Base-by-base conservation (phyloP, 371 early-diverging fungal genomes). In the Haplosporangium sp. region DNA sequence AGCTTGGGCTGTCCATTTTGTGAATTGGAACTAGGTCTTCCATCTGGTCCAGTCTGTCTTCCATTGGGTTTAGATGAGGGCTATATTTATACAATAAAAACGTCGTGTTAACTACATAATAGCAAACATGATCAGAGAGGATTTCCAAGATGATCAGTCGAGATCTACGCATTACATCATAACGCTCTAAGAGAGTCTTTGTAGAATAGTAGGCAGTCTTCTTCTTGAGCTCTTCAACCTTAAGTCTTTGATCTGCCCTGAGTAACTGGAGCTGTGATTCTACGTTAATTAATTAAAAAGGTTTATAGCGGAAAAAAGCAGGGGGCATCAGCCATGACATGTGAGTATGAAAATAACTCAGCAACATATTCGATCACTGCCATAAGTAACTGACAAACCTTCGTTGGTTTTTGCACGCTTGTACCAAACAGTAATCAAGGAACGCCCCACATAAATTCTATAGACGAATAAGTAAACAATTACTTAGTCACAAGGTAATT, bases 161-260 rank as follows among this genome's bases (percentile, higher is more conserved):
- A 27, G 27, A 27, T 27, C 27, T 27, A 27, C 27, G 27, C 59
- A 56, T 73, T 58, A 79, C 76, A 57, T 96, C 96, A 84, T 95
- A 98, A 55, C 94, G 89, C 78, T 99, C 98, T 40, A 99, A 83
- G 47, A 99, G 85, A 17, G 88, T 94, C 76, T 96, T 94, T 19
- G 98, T 97, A 20, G 91, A 86, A 71, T 96, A 94, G 66, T 89
- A 91, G 5, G 87, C 85, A 2, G 88, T 88, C 72, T 93, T 92
- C 57, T 85, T 88, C 73, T 93, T 93, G 67, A 93, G 84, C 68
- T 88, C 85, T 47, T 88, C 89, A n/a, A 94, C 82, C 75, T 85
- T 72, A 38, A 69, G 78, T 68, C 86, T 86, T 67, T 82, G 85
- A 62, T 75, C 84, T 55, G 71, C 73, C 42, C 79, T 74, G 52